Percentiles rank a stretch among this genome's conserved stretches.
These are phyloP conservation scores for Cercospora sp. DNA, from an alignment of 2,329 filamentous ascomycete species.

Conservation along the genomic window DNA sequence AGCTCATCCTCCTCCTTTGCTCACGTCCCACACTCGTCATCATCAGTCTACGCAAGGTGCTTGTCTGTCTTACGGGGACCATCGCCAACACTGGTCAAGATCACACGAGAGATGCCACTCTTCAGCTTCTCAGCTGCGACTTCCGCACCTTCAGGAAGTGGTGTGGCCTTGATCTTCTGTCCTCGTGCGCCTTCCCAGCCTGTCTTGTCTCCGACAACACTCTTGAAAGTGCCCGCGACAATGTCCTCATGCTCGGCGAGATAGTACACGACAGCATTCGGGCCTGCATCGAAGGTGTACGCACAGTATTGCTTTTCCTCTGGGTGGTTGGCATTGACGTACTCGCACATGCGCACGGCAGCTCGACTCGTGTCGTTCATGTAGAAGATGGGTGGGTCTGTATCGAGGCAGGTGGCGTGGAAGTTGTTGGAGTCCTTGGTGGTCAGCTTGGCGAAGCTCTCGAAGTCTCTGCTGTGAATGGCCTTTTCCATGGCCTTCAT, in stretches of 20 bases:
- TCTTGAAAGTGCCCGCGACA: slow-evolving; percentile 78
- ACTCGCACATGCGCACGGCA: slow-evolving; percentile 83
- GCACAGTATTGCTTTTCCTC: slow-evolving; percentile 81
- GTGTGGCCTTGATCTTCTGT: slow-evolving; percentile 53
- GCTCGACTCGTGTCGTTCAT: slow-evolving; percentile 91
- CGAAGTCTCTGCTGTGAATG: slow-evolving; percentile 76
- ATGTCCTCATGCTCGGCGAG: slow-evolving; percentile 72
- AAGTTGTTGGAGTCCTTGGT: slow-evolving; percentile 98
- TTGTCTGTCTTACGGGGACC: slow-evolving; percentile 80
- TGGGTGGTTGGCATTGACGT: slow-evolving; percentile 68
- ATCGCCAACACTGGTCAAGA: slow-evolving; percentile 87
- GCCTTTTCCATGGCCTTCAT: slow-evolving; percentile 86
- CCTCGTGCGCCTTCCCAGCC: slow-evolving; percentile 68
- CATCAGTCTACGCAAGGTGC: slow-evolving; percentile 33
- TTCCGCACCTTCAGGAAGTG: slow-evolving; percentile 62
- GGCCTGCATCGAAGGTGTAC: slow-evolving; percentile 96
- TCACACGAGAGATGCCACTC: slow-evolving; percentile 82
- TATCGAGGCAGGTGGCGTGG: slow-evolving; percentile 92
- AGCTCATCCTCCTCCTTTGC: neutral
- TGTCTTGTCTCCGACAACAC: slow-evolving; percentile 61
- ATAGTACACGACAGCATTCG: slow-evolving; percentile 96
- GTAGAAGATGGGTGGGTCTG: slow-evolving; percentile 97
- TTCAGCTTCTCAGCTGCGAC: slow-evolving; percentile 61
- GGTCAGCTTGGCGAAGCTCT: slow-evolving; percentile 81
- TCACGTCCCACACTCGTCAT: neutral